Evolutionary conservation across 2,329 filamentous ascomycete species (phyloP).

Genomic region (Ophiobolus disseminans): DNA sequence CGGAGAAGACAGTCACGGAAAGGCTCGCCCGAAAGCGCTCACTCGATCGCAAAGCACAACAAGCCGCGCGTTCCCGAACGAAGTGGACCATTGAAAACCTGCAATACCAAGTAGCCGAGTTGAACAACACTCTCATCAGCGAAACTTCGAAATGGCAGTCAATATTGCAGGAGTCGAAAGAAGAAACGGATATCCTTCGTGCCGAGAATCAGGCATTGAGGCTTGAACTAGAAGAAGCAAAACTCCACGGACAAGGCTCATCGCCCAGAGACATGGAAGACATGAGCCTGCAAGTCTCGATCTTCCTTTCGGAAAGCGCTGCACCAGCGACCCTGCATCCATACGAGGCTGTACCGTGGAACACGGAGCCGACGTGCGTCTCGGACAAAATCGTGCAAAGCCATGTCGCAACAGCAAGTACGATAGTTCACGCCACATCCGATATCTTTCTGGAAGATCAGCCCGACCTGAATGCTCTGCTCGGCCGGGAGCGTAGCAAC

Average conservation of each 20-base stretch:
- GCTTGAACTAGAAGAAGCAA: not conserved
- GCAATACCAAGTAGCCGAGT: conserved; percentile 26
- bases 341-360: conserved; percentile 28
- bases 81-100: conserved; percentile 32
- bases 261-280: not conserved
- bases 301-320: too few relatives aligned
- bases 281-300: too few relatives aligned
- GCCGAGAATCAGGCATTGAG: not conserved
- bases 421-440: not conserved
- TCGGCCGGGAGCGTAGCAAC: conserved; percentile 27
- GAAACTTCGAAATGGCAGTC: conserved; percentile 18
- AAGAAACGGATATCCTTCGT: not conserved
- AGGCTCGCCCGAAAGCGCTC: conserved; percentile 28
- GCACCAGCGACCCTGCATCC: conserved; percentile 8
- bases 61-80: conserved; percentile 30
- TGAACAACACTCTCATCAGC: conserved; percentile 23
- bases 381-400: conserved; percentile 32
- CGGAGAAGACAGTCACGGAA: conserved; percentile 6
- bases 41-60: conserved; percentile 33
- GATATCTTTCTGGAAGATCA: conserved; percentile 5
- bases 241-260: not conserved
- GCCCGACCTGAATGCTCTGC: conserved; percentile 22
- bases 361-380: conserved; percentile 26
- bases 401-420: conserved; percentile 20
- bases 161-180: conserved; percentile 9